Evolutionary conservation across 2,329 filamentous ascomycete species (phyloP), one percentile per base, ranked within the genome.

Genomic region (Paraconiothyrium brasiliense): DNA sequence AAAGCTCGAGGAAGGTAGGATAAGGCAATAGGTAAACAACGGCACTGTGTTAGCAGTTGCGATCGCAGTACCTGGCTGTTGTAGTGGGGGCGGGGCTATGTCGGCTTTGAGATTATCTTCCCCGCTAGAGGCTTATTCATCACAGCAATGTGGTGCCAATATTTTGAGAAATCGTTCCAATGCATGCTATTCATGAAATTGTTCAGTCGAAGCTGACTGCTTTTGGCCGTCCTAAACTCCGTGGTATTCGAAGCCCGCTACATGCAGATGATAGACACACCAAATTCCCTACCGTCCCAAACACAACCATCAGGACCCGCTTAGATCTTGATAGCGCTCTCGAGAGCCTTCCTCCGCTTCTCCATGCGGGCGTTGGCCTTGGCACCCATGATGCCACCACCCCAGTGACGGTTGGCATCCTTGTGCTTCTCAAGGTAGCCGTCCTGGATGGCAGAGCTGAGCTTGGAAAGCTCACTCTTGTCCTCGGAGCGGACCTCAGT

Each of bases 251-350:
- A 74, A 71, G 67, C 71, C 74, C 73, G 72, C 71, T 77, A 76
- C 71, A 78, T 77, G 76, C 74, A 78, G 71, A 74, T 71, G 76
- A 75, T 71, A 76, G 72, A 76, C 74, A 77, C 73, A 75, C 76
- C 74, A 66, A 73, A 75, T 68, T 69, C 75, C 69, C 69, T 68
- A 55, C 70, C 67, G 71, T 71, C 64, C 65, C 65, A 66, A 61
- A n/a, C 52, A 22, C 27, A 65, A 65, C 59, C 51, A 73, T 67
- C 68, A 71, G 65, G 30, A 71, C 57, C 68, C 58, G 57, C 78
- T 87, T 96, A 99, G 86, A 99, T 96, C 92, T 98, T 98, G 89
- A 97, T 93, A 81, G 95, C 94, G 79, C 84, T 84, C 85, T 98
- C 95, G 69, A 95, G 79, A 80, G 94, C 93, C 91, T 97, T 97